Conservation (phyloP, 208 protist species). For the Borovskyia barvae region DNA sequence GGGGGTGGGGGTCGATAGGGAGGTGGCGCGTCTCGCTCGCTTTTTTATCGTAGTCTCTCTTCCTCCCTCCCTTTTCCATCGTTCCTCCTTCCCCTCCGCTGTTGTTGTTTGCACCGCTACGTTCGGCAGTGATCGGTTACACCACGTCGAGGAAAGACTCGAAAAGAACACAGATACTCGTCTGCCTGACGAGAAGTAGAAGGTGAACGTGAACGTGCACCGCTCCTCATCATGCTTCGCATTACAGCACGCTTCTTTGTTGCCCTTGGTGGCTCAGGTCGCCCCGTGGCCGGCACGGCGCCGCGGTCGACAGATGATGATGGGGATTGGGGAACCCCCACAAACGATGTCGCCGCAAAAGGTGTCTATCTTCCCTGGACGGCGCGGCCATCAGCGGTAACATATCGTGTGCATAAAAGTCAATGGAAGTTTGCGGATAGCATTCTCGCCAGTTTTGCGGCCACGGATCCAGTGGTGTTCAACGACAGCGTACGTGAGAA, state of each 20-base stretch:
- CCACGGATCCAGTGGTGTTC: constrained; percentile 35
- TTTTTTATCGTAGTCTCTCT: neutral
- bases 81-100: neutral
- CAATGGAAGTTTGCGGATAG: constrained; percentile 67
- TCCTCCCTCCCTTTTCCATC: constrained; percentile 5
- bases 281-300: no score
- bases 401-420: constrained; percentile 38
- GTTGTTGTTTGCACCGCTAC: constrained; percentile 9
- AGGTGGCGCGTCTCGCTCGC: neutral
- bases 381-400: constrained; percentile 46
- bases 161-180: no score
- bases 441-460: constrained; percentile 35
- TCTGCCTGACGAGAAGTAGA: no score
- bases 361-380: constrained; percentile 61
- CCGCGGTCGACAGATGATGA: no score
- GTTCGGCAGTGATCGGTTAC: neutral
- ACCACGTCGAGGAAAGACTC: no score
- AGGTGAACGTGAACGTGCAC: no score
- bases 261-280: no score
- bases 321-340: no score
- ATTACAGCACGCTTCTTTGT: no score
- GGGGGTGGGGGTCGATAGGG: no score
- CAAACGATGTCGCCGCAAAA: no score
- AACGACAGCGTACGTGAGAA: constrained; percentile 32
- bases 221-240: no score